These are phyloP conservation scores for Russula dissimulans DNA, from an alignment of 768 basidiomycete species.

Conservation along the genomic window DNA sequence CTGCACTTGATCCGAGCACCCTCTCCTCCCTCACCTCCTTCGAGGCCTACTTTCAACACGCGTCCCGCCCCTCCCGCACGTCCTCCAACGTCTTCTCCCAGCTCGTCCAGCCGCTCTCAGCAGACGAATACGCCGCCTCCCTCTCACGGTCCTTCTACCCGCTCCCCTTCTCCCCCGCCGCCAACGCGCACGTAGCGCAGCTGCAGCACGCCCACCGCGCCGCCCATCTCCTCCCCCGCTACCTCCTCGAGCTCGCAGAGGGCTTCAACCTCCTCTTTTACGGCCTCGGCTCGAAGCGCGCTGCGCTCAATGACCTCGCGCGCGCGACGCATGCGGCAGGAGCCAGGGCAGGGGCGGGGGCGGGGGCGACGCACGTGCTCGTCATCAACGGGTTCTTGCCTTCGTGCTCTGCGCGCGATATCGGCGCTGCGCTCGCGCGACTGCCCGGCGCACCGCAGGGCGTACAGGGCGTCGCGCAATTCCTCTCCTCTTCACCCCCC, in stretches of 20 bases:
- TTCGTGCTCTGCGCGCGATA: constrained; percentile 54
- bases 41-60: constrained; percentile 76
- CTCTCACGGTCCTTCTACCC: constrained; percentile 25
- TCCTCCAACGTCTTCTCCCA: constrained; percentile 74
- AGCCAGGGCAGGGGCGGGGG: not conserved
- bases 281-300: constrained; percentile 83
- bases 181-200: too few species aligned
- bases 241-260: constrained; percentile 60
- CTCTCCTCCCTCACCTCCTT: constrained; percentile 68
- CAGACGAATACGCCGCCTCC: constrained; percentile 45
- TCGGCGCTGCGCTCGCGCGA: constrained; percentile 20
- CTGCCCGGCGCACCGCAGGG: constrained; percentile 34
- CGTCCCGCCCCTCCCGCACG: constrained; percentile 55
- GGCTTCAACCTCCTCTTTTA: constrained; percentile 88
- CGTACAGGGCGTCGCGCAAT: constrained; percentile 57
- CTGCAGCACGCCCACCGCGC: constrained; percentile 23
- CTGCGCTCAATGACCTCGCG: constrained; percentile 67
- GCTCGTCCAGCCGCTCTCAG: constrained; percentile 59
- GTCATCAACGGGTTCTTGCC: constrained; percentile 75
- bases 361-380: constrained; percentile 53
- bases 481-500: constrained; percentile 33
- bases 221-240: constrained; percentile 49
- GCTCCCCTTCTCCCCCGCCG: constrained; percentile 21
- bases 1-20: constrained; percentile 31
- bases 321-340: constrained; percentile 22